Evolutionary conservation across 139 green algal genomes (phyloP), one percentile per base, ranked within the genome.

Genomic region (Auxenochlorella pyrenoidosa): DNA sequence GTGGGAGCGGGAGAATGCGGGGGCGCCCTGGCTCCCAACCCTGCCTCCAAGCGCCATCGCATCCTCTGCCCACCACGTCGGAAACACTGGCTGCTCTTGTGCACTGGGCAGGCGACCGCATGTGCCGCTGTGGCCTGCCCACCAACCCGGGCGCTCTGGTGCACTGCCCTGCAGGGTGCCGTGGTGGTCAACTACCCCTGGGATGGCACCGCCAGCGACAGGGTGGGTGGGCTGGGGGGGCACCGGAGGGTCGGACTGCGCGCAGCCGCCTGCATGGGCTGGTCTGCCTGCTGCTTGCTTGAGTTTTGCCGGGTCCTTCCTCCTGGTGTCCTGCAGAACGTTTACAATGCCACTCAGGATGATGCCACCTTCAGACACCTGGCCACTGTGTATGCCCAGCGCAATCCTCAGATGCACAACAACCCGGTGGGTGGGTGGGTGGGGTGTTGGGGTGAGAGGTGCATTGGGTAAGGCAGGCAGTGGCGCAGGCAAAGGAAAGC

Each of bases 161-260:
- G 60, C 63, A 71, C 63, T 34, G 54, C 54, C 54, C 54, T 44
- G 75, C 75, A 81, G 75, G 75, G 75, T 13, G 44, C 43, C 0
- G n/a, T 81, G 19, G 51, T 71, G 78, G 78, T 93, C 38, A 98
- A 97, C 91, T 97, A 97, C 71, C 96, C 96, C 0, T 96, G 88
- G 86, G 96, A 98, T 60, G 96, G 95, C 30, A 93, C 90, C 28
- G 28, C 63, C 30, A 83, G 78, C 16, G 93, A 97, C 73, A 51
- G 36, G 70, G 34, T 32, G 34, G 15, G 47, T 18, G 47, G 47
- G 47, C 8, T 18, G 47, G 47, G 47, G 47, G 47, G 47, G 47
- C 47, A 54, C 47, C 47, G 47, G 47, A 54, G 47, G 8, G 47
- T 54, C 47, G n/a, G n/a, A n/a, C 10, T 54, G 6, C 47, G 47